Conservation (phyloP, 2,329 filamentous ascomycete genomes). For the Aphanoascus verrucosus region DNA sequence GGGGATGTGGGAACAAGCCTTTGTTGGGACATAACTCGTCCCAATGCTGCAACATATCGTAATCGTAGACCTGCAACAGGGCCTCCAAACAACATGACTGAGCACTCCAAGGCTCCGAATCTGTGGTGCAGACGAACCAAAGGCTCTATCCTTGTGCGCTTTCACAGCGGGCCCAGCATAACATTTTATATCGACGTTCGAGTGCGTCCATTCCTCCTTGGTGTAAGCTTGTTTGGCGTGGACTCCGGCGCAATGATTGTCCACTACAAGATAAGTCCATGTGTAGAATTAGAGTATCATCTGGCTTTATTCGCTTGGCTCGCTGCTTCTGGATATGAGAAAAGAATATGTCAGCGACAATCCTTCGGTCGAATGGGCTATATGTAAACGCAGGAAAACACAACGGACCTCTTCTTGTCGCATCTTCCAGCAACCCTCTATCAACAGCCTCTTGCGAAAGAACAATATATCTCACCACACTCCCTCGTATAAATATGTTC, state of each 20-base stretch:
- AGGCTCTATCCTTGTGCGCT: neutral
- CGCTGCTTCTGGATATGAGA: conserved; percentile 34
- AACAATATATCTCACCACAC: conserved; percentile 86
- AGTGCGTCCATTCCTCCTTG: neutral
- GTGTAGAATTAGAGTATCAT: conserved; percentile 23
- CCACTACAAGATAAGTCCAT: neutral
- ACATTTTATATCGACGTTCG: neutral
- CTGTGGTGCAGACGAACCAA: neutral
- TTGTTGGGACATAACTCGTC: neutral
- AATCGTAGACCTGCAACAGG: neutral
- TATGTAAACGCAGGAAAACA: neutral
- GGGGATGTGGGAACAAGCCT: too few relatives aligned
- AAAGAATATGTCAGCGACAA: neutral
- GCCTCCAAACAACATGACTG: neutral
- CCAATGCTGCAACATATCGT: neutral
- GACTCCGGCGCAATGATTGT: neutral
- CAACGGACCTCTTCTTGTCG: conserved; percentile 65
- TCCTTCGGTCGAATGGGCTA: neutral
- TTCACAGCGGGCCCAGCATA: neutral
- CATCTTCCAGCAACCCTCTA: conserved; percentile 77
- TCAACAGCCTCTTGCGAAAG: conserved; percentile 74
- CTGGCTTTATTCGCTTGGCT: conserved; percentile 42
- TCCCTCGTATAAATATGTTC: conserved; percentile 91
- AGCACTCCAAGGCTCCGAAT: neutral
- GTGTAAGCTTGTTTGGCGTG: neutral